Conservation (phyloP, 495 filamentous ascomycete genomes). For the Aspergillus mulundensis region DNA sequence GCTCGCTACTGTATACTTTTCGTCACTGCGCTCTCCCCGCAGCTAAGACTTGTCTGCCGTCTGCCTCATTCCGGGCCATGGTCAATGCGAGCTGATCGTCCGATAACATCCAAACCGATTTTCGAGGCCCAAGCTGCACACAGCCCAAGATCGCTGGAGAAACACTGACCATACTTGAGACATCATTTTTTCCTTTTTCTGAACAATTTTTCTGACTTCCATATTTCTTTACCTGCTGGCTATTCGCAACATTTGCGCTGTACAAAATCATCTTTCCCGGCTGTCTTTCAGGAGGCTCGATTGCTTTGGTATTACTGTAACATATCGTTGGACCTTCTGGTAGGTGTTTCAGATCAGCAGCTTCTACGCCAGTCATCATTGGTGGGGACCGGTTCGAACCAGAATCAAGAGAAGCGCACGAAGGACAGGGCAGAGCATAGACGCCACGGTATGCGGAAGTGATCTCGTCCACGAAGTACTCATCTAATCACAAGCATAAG, state of each 20-base stretch:
- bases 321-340: constrained; percentile 13
- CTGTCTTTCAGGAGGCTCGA: constrained; percentile 2
- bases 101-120: constrained; percentile 2
- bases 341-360: constrained; percentile 12
- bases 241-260: background rate
- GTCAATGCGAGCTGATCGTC: background rate
- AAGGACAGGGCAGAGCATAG: background rate
- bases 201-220: background rate
- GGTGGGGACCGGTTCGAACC: background rate
- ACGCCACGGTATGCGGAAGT: constrained; percentile 7
- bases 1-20: constrained; percentile 9
- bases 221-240: background rate
- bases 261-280: constrained; percentile 1
- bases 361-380: background rate
- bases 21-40: constrained; percentile 29
- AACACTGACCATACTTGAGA: constrained; percentile 8
- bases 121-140: background rate
- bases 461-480: constrained; percentile 1
- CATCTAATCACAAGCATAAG: constrained; percentile 2
- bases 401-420: constrained; percentile 8
- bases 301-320: constrained; percentile 18
- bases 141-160: constrained; percentile 6
- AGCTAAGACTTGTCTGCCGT: constrained; percentile 20
- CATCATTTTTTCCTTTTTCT: constrained; percentile 4
- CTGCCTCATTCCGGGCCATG: background rate